Conservation (phyloP, 305 asterid species). For the Fraxinus nigra region DNA sequence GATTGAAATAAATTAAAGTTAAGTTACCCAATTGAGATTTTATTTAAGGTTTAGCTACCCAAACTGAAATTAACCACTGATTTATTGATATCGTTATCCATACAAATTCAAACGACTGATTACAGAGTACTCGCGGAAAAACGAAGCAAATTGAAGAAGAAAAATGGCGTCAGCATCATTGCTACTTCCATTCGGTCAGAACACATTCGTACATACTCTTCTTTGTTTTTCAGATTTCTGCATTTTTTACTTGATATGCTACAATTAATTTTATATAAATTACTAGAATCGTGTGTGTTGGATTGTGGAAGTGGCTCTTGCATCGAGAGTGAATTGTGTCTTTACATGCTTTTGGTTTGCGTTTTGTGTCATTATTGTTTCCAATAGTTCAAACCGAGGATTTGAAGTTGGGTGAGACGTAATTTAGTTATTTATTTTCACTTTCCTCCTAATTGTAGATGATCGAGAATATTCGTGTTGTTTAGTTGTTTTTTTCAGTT, state of each 20-base stretch:
- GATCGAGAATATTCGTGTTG: not conserved
- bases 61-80: not conserved
- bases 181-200: constrained; percentile 43
- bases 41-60: not conserved
- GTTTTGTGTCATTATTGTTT: not conserved
- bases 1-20: too few species aligned
- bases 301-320: not conserved
- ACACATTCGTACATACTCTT: not conserved
- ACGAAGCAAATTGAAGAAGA: not conserved
- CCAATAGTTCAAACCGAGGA: not conserved
- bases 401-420: not conserved
- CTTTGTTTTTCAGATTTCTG: too few species aligned
- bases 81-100: constrained; percentile 42
- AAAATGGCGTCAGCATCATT: constrained; percentile 44
- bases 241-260: not conserved
- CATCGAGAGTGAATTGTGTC: not conserved
- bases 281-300: not conserved
- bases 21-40: not conserved
- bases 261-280: not conserved
- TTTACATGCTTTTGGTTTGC: not conserved
- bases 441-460: not conserved
- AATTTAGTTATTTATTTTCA: too few species aligned
- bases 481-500: too few species aligned
- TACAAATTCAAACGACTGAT: constrained; percentile 24
- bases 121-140: constrained; percentile 12